Conservation (phyloP, 1,139 yeast genomes). For the Yamadazyma diddensiae region DNA sequence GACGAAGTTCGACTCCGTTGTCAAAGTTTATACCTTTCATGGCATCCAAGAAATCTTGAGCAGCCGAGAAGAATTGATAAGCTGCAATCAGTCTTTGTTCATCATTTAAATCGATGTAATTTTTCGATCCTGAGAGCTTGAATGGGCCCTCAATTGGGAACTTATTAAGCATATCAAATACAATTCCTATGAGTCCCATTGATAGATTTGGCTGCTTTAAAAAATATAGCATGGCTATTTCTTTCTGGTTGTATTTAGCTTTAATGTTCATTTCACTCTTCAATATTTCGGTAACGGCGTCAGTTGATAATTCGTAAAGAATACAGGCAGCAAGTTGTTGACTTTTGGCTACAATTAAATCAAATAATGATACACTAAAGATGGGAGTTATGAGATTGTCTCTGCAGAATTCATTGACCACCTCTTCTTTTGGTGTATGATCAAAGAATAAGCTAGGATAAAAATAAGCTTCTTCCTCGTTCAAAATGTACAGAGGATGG, state of each 20-base stretch:
- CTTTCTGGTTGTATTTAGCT: no score
- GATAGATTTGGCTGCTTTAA: slow-evolving; percentile 35
- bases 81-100: slow-evolving; percentile 62
- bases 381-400: slow-evolving; percentile 34
- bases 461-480: no score
- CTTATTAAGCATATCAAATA: neutral
- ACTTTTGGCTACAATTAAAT: slow-evolving; percentile 33
- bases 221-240: neutral
- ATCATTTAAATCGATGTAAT: slow-evolving; percentile 41
- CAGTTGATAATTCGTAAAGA: slow-evolving; percentile 63
- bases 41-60: slow-evolving; percentile 48
- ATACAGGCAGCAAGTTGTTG: slow-evolving; percentile 49
- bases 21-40: slow-evolving; percentile 34
- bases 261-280: no score
- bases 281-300: no score
- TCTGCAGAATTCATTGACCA: slow-evolving; percentile 4
- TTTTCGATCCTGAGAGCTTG: neutral
- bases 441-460: slow-evolving; percentile 13
- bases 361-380: slow-evolving; percentile 41
- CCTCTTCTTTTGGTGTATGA: slow-evolving; percentile 21
- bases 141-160: neutral
- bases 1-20: slow-evolving; percentile 31
- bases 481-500: neutral
- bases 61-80: slow-evolving; percentile 62
- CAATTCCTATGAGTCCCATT: slow-evolving; percentile 44